Conservation (phyloP, 371 early-diverging fungal genomes). For the Nematocida parisii region DNA sequence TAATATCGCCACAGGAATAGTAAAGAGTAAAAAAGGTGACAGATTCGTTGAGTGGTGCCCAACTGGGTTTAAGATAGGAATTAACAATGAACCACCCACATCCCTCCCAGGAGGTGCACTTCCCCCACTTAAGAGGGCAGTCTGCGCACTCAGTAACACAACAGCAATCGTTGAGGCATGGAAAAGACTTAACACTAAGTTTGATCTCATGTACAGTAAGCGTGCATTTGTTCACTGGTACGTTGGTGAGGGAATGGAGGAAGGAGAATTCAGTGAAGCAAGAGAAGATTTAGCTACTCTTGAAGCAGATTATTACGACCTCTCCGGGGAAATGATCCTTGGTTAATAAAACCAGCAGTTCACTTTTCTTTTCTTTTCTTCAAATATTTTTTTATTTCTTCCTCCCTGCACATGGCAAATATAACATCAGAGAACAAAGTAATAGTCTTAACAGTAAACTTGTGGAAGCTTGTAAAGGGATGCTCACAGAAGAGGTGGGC, state of each 20-base stretch:
- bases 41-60: slow-evolving; percentile 97
- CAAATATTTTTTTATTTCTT: slow-evolving; percentile 35
- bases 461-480: slow-evolving; percentile 34
- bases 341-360: slow-evolving; percentile 4
- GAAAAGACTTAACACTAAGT: slow-evolving; percentile 87
- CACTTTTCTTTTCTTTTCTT: slow-evolving; percentile 19
- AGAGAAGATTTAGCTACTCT: slow-evolving; percentile 97
- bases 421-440: slow-evolving; percentile 34
- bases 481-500: slow-evolving; percentile 57
- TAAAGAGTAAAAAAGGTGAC: slow-evolving; percentile 82
- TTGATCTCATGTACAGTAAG: slow-evolving; percentile 90
- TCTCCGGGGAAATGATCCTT: slow-evolving; percentile 11
- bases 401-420: slow-evolving; percentile 46
- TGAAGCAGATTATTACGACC: slow-evolving; percentile 83
- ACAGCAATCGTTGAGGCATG: slow-evolving; percentile 92
- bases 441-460: slow-evolving; percentile 22
- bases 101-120: slow-evolving; percentile 84
- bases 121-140: slow-evolving; percentile 83
- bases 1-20: slow-evolving; percentile 78
- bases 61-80: slow-evolving; percentile 92
- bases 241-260: slow-evolving; percentile 84
- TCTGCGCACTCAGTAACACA: slow-evolving; percentile 87
- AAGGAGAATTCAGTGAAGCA: slow-evolving; percentile 97
- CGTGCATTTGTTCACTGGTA: slow-evolving; percentile 97
- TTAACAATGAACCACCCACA: slow-evolving; percentile 82